phyloP scores from a whole-genome alignment of 2,329 filamentous ascomycete genomes.

The Cercospora brassicicola region DNA sequence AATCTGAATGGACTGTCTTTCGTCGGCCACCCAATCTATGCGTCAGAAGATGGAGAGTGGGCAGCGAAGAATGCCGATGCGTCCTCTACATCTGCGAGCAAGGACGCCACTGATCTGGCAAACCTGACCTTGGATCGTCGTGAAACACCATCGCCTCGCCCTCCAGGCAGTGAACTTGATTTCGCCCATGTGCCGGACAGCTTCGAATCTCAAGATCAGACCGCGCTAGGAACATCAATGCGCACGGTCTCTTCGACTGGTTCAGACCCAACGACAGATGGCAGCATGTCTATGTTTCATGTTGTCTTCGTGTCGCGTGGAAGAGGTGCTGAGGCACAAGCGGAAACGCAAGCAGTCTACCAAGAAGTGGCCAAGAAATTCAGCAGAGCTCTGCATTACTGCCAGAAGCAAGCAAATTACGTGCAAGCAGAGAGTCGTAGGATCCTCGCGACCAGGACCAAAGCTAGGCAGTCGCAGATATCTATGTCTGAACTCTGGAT shows the following conservation, averaged over 20 bases:
- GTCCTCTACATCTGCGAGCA: slow-evolving; percentile 7
- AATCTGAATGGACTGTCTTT: slow-evolving; percentile 77
- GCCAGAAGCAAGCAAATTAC: slow-evolving; percentile 85
- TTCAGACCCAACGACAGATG: slow-evolving; percentile 37
- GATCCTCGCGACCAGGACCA: slow-evolving; percentile 78
- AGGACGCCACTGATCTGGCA: slow-evolving; percentile 11
- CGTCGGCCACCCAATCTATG: slow-evolving; percentile 80
- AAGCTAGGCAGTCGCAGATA: slow-evolving; percentile 62
- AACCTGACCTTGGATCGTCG: slow-evolving; percentile 20
- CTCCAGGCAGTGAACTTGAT: slow-evolving; percentile 20
- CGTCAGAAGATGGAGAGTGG: slow-evolving; percentile 63
- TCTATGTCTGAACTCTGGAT: slow-evolving; percentile 42
- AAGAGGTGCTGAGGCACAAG: slow-evolving; percentile 72
- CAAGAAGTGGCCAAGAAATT: slow-evolving; percentile 88
- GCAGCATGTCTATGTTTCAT: slow-evolving; percentile 95
- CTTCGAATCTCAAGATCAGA: slow-evolving; percentile 30
- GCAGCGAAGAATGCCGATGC: slow-evolving; percentile 2
- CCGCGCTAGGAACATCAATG: slow-evolving; percentile 32
- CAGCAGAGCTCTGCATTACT: slow-evolving; percentile 88
- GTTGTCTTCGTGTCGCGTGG: slow-evolving; percentile 89
- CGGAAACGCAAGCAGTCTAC: slow-evolving; percentile 71
- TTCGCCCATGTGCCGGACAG: slow-evolving; percentile 36
- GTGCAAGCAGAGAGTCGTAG: slow-evolving; percentile 87
- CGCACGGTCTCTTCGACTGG: slow-evolving; percentile 34
- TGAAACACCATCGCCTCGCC: slow-evolving; percentile 18